Evolutionary conservation across 306 rosid species (phyloP).

Genomic region (Citrullus mucosospermus): DNA sequence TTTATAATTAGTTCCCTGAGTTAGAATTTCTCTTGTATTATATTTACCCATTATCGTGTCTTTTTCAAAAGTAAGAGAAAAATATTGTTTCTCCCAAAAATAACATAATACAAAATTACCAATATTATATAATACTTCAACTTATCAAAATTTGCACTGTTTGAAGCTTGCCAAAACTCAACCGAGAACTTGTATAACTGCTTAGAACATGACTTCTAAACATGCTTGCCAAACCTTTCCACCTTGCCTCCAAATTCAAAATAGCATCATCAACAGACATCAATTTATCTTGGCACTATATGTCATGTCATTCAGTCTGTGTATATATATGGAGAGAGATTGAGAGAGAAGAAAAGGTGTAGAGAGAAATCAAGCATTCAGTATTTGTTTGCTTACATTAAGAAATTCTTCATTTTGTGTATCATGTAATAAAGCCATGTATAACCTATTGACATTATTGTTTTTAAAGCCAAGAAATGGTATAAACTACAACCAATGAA

Average conservation of each 20-base stretch:
- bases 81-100: too few species aligned
- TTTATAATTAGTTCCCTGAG: too few species aligned
- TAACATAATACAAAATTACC: too few species aligned
- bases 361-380: not conserved
- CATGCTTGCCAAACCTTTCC: not conserved
- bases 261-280: not conserved
- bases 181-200: not conserved
- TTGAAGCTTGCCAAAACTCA: not conserved
- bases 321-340: too few species aligned
- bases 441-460: not conserved
- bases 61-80: too few species aligned
- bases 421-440: not conserved
- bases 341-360: not conserved
- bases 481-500: not conserved
- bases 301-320: not conserved
- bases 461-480: not conserved
- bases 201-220: not conserved
- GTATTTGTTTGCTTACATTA: not conserved
- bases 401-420: not conserved
- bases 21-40: too few species aligned
- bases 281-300: not conserved
- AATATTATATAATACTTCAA: not conserved
- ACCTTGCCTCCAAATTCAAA: not conserved
- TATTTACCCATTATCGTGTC: too few species aligned
- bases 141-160: not conserved